Evolutionary conservation across 148 eudicot genomes (phyloP).

Genomic region (Rhododendron ferrugineum): DNA sequence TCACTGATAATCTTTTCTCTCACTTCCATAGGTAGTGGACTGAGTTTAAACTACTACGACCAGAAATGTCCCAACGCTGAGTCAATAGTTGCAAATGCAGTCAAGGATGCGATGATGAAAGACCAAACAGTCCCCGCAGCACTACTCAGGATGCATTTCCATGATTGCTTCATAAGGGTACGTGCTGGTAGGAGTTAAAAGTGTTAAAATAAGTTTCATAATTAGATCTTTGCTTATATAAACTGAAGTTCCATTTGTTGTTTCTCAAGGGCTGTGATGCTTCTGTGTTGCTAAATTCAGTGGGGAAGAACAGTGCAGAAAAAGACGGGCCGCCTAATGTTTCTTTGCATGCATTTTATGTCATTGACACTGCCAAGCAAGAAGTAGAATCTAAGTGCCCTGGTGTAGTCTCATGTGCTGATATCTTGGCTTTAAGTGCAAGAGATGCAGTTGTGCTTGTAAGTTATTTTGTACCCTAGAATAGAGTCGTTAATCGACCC

Average conservation of each 20-base stretch:
- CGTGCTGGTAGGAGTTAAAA: neutral
- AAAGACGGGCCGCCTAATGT: conserved; percentile 64
- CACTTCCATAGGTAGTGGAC: conserved; percentile 28
- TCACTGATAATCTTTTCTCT: conserved; percentile 27
- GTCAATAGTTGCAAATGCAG: conserved; percentile 29
- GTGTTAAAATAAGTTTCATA: neutral
- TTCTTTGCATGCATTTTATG: conserved; percentile 72
- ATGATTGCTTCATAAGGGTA: conserved; percentile 91
- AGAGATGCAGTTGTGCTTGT: conserved; percentile 73
- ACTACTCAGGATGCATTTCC: conserved; percentile 85
- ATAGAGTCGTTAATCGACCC: neutral
- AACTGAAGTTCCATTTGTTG: neutral
- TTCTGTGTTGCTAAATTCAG: conserved; percentile 68
- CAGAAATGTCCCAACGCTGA: conserved; percentile 66
- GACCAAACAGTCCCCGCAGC: conserved; percentile 77
- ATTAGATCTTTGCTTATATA: neutral
- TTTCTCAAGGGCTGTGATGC: conserved; percentile 76
- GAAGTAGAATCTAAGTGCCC: conserved; percentile 67
- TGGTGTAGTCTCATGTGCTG: conserved; percentile 87
- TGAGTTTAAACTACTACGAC: conserved; percentile 62
- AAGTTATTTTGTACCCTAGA: conserved; percentile 19
- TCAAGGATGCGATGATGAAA: conserved; percentile 31
- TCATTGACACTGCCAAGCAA: conserved; percentile 68
- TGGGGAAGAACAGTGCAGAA: conserved; percentile 52
- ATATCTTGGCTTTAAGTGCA: conserved; percentile 80